Conservation (phyloP, 129 eudicot species). For the Ambrosia artemisiifolia region DNA sequence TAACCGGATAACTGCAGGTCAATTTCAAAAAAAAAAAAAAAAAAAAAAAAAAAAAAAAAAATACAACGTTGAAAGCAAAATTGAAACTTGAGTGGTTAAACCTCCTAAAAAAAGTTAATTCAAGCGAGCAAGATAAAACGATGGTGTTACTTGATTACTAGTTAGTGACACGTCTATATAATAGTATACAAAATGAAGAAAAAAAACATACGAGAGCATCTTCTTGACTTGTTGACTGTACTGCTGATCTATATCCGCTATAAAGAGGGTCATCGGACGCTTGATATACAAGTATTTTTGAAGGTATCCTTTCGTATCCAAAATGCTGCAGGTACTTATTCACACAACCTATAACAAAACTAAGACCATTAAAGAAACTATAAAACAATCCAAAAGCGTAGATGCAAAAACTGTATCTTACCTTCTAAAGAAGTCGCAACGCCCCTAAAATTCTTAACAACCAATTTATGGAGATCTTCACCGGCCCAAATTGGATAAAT, state of each 20-base stretch:
- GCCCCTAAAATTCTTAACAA: slow-evolving; percentile 80
- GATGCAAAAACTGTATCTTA: slow-evolving; percentile 3
- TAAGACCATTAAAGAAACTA: neutral
- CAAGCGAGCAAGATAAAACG: neutral
- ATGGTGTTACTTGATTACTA: neutral
- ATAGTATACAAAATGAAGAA: neutral
- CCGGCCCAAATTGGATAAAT: slow-evolving; percentile 97
- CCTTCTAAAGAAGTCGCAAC: slow-evolving; percentile 96
- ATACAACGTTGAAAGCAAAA: neutral
- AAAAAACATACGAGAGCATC: slow-evolving; percentile 63
- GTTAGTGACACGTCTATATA: neutral
- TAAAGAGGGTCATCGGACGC: slow-evolving; percentile 89
- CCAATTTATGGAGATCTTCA: slow-evolving; percentile 90
- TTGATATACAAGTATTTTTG: slow-evolving; percentile 76
- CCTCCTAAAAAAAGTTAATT: neutral
- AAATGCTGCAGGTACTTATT: slow-evolving; percentile 64
- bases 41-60: neutral
- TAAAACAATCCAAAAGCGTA: neutral
- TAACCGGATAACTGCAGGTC: neutral
- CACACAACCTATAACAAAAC: slow-evolving; percentile 57
- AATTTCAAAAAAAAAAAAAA: neutral
- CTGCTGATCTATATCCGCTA: slow-evolving; percentile 86
- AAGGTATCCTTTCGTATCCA: slow-evolving; percentile 76
- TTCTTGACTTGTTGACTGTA: slow-evolving; percentile 87
- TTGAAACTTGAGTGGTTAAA: neutral